Conservation (phyloP, 257 asterid species). For the Scutellaria galericulata region DNA sequence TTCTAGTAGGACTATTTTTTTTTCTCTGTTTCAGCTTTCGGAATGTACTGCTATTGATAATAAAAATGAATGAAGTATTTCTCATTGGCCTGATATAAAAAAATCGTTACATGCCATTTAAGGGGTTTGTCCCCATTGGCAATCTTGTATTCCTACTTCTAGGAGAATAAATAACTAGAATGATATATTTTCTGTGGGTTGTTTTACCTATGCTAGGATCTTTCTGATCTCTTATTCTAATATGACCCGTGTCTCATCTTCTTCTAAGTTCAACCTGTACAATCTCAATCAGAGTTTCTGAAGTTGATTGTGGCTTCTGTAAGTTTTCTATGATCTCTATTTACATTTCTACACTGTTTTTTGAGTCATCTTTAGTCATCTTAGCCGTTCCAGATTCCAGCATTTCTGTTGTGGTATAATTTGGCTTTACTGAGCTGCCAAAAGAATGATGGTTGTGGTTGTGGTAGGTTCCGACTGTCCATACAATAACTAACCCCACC, state of each 20-base stretch:
- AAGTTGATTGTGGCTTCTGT: background rate
- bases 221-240: background rate
- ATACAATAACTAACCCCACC: slow-evolving; percentile 54
- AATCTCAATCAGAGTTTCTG: background rate
- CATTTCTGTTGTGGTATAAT: slow-evolving; percentile 22
- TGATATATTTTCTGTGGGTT: background rate
- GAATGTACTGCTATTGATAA: background rate
- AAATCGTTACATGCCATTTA: slow-evolving; percentile 23
- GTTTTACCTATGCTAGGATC: slow-evolving; percentile 12
- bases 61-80: background rate
- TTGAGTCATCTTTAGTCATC: background rate
- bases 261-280: slow-evolving; percentile 12
- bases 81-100: background rate
- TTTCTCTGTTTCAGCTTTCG: too few relatives aligned
- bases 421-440: slow-evolving; percentile 61
- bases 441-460: slow-evolving; percentile 34
- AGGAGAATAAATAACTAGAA: background rate
- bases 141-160: slow-evolving; percentile 32
- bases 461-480: slow-evolving; percentile 51
- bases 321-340: background rate
- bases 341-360: background rate
- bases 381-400: slow-evolving; percentile 47
- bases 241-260: background rate
- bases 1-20: too few relatives aligned
- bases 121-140: slow-evolving; percentile 43